A percentile compares a stretch with the other conserved stretches of the same genome.
Evolutionary conservation across 148 eudicot species (phyloP).

Genomic region (Rhododendron henanense): DNA sequence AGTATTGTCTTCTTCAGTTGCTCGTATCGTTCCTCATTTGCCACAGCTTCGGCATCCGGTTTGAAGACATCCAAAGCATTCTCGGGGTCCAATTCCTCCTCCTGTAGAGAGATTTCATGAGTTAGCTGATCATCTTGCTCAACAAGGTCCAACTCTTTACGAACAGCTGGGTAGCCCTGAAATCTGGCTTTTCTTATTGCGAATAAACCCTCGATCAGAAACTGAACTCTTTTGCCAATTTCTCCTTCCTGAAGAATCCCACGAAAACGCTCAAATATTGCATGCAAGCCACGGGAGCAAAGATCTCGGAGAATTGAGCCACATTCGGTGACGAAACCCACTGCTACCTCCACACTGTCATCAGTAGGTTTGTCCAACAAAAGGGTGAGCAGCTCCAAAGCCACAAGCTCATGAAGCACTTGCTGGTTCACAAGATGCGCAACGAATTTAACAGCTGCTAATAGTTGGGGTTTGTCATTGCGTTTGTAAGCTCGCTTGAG

Average conservation of each 20-base stretch:
- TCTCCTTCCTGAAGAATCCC: conserved; percentile 98
- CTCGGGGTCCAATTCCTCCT: conserved; percentile 72
- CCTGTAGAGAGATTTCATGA: conserved; percentile 73
- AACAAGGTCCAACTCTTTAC: conserved; percentile 85
- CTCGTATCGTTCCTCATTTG: conserved; percentile 73
- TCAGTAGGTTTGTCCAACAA: conserved; percentile 79
- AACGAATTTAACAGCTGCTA: conserved; percentile 82
- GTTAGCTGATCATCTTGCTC: conserved; percentile 87
- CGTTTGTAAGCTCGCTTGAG: too few species aligned
- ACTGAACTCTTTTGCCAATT: conserved; percentile 86
- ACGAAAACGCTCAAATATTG: conserved; percentile 83
- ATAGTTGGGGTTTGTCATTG: conserved; percentile 26
- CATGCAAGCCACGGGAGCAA: conserved; percentile 72
- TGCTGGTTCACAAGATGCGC: conserved; percentile 93
- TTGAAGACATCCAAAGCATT: conserved; percentile 68
- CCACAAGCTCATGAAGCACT: conserved; percentile 82
- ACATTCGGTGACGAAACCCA: conserved; percentile 85
- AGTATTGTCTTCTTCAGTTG: conserved; percentile 69
- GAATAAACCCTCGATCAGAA: conserved; percentile 80
- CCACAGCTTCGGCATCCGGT: conserved; percentile 70
- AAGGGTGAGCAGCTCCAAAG: conserved; percentile 70
- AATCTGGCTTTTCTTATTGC: conserved; percentile 82
- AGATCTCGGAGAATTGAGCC: conserved; percentile 84
- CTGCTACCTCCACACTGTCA: conserved; percentile 96
- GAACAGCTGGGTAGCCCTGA: conserved; percentile 91